These are phyloP conservation scores for Barnettozyma sp. DNA, from an alignment of 805 yeast genomes.

Conservation along the genomic window DNA sequence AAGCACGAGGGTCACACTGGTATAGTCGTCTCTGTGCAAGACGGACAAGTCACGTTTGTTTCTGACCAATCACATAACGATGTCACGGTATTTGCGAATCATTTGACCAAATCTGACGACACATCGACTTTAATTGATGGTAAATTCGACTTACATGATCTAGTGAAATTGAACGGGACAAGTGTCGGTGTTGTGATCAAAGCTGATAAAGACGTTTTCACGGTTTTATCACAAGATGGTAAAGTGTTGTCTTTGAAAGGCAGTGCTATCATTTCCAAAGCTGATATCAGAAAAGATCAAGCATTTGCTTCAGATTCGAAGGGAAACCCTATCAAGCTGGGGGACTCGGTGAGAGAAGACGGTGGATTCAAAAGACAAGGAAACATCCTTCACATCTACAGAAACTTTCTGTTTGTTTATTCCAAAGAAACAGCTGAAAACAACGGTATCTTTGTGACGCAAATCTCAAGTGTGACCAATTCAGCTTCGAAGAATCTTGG, in stretches of 20 bases:
- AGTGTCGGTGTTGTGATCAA: constrained; percentile 84
- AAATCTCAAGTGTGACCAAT: constrained; percentile 69
- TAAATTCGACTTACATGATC: constrained; percentile 78
- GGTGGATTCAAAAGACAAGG: constrained; percentile 87
- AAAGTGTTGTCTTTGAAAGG: constrained; percentile 66
- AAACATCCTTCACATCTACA: constrained; percentile 76
- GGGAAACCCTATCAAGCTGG: constrained; percentile 81
- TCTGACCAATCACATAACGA: constrained; percentile 87
- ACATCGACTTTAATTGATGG: constrained; percentile 69
- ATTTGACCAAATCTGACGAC: constrained; percentile 86
- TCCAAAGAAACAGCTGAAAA: constrained; percentile 76
- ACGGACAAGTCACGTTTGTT: constrained; percentile 82
- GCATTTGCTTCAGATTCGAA: constrained; percentile 79
- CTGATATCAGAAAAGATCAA: constrained; percentile 56
- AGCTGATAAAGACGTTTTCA: constrained; percentile 82
- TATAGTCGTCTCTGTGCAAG: constrained; percentile 73
- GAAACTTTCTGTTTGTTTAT: constrained; percentile 70
- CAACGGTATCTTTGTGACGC: constrained; percentile 84
- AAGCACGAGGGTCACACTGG: constrained; percentile 93
- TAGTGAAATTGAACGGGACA: constrained; percentile 81
- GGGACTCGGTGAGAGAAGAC: constrained; percentile 86
- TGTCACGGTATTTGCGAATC: constrained; percentile 87
- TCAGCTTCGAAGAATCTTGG: constrained; percentile 78
- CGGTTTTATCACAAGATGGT: constrained; percentile 78
- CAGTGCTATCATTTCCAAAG: constrained; percentile 72